A percentile compares a stretch with the other conserved stretches of the same genome.
Conservation (phyloP, 768 basidiomycete species). For the Lactifluus echinatus region DNA sequence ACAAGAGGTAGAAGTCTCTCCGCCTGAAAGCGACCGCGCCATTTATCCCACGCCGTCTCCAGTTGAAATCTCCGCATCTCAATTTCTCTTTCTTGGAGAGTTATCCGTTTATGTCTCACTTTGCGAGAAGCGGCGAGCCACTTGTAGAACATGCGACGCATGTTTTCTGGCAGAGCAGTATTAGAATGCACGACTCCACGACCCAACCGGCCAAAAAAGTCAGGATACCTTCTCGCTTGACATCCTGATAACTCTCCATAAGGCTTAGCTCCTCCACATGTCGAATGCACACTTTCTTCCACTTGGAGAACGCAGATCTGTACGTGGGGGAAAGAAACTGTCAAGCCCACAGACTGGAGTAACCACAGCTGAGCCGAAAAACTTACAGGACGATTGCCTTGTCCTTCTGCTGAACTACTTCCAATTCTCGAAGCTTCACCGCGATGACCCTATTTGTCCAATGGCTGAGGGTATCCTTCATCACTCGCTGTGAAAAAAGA, state of each 20-base stretch:
- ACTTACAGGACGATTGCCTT: constrained; percentile 33
- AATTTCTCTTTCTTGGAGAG: constrained; percentile 52
- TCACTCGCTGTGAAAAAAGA: constrained; percentile 38
- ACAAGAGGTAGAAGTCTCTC: constrained; percentile 60
- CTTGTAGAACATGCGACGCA: constrained; percentile 57
- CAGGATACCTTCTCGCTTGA: constrained; percentile 65
- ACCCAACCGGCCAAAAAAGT: neutral
- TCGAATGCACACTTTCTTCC: constrained; percentile 52
- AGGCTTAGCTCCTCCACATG: constrained; percentile 67
- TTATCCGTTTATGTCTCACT: constrained; percentile 49
- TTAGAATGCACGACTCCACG: neutral
- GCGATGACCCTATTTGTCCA: constrained; percentile 75
- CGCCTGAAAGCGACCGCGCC: constrained; percentile 65
- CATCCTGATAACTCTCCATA: constrained; percentile 76
- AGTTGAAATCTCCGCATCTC: constrained; percentile 47
- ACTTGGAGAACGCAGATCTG: constrained; percentile 57
- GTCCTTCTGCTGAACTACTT: constrained; percentile 42
- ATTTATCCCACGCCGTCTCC: constrained; percentile 63
- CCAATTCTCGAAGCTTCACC: constrained; percentile 64
- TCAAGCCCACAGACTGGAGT: neutral
- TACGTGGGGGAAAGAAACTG: neutral
- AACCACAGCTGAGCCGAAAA: neutral
- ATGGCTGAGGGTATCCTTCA: constrained; percentile 37
- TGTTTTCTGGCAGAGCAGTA: constrained; percentile 39
- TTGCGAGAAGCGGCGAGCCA: constrained; percentile 59